Evolutionary conservation across 768 basidiomycete species (phyloP), one percentile per base, ranked within the genome.

Genomic region (Lactifluus subvellereus): DNA sequence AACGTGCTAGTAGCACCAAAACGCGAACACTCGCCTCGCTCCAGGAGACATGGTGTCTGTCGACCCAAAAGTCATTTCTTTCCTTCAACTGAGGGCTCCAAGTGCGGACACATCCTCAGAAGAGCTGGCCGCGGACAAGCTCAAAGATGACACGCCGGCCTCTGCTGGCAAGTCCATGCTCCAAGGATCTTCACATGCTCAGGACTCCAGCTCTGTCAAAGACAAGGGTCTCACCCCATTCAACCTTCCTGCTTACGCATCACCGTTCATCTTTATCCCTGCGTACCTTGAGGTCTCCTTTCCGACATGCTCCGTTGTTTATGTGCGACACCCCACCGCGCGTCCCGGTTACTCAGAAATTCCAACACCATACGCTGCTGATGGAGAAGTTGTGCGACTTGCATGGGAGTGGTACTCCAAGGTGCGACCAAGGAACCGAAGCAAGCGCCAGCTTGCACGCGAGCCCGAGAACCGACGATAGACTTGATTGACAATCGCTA

Each of bases 331-430:
- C 70, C 97, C 97, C 8, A 97, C 95, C 0, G 97, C 96, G 0
- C 85, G 94, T n/a, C 92, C 94, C 0, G 91, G 91, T 6, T 94
- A 96, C 76, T 91, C 89, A 16, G 97, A 99, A 74, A 89, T 99
- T 42, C 93, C 96, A 6, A 91, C 91, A 4, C 97, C 97, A 2
- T 98, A 89, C 74, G 93, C 95, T 66, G 94, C 97, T 0, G 95
- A 97, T 70, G 97, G 97, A 18, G 91, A 95, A 67, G 80, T 97
- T 13, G 82, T 98, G 64, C 86, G 92, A 61, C 82, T 92, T 61
- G 88, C 92, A 3, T 99, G 97, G 97, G 96, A 96, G 75, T 98
- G 92, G 91, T 97, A 94, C 70, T 81, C 85, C 64, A 79, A 85
- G 73, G 78, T 83, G 55, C 80, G 89, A 32, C 84, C 89, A 3